A percentile compares a stretch with the other conserved stretches of the same genome.
Conservation (phyloP, 352 stramenopile species). For the Phytopythium delawarense region DNA sequence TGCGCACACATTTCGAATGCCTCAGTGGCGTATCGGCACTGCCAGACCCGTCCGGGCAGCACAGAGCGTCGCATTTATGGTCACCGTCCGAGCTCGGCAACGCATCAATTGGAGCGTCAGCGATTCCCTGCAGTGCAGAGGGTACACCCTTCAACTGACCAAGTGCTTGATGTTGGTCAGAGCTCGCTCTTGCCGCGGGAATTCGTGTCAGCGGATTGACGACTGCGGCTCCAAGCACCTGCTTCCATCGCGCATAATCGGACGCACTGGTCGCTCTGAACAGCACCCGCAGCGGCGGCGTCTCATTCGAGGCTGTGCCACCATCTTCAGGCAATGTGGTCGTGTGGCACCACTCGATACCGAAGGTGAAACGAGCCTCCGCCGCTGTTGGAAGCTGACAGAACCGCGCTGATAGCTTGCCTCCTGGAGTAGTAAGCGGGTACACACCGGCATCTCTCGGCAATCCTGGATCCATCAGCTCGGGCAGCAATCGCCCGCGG, state of each 20-base stretch:
- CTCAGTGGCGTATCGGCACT: no score
- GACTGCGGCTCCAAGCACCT: not conserved
- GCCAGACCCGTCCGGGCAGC: no score
- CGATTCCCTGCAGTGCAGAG: not conserved
- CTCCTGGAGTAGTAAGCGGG: not conserved
- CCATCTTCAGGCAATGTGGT: not conserved
- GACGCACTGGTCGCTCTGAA: slow-evolving; percentile 1
- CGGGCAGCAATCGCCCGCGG: not conserved
- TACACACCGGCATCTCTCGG: not conserved
- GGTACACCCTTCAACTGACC: not conserved
- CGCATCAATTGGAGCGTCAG: no score
- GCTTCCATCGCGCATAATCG: slow-evolving; percentile 3
- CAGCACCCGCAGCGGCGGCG: not conserved
- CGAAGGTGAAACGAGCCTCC: slow-evolving; percentile 1
- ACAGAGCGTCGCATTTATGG: no score
- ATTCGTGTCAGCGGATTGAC: not conserved
- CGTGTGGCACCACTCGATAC: not conserved
- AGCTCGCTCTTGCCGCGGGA: not conserved
- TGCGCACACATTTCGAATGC: no score
- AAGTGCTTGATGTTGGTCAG: not conserved
- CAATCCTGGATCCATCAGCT: not conserved
- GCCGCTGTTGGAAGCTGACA: not conserved
- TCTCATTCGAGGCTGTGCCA: no score
- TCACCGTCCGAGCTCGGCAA: no score
- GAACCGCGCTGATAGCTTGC: not conserved